Evolutionary conservation across 768 basidiomycete species (phyloP).

Genomic region (Boletales sp.): DNA sequence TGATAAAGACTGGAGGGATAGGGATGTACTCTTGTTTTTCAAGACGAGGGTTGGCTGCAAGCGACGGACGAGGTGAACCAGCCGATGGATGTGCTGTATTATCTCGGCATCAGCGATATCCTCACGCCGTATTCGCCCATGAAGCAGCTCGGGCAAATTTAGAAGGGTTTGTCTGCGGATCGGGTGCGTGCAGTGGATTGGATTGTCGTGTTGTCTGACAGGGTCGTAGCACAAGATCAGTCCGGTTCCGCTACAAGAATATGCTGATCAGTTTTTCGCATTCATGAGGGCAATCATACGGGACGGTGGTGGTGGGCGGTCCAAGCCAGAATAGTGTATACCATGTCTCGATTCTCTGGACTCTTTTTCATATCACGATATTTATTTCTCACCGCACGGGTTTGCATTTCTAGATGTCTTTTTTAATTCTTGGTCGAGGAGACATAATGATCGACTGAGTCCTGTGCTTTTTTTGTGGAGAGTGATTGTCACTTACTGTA

Average conservation of each 20-base stretch:
- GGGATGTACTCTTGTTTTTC: slow-evolving; percentile 83
- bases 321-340: slow-evolving; percentile 40
- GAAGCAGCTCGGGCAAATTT: slow-evolving; percentile 86
- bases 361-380: too few relatives aligned
- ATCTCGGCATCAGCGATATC: slow-evolving; percentile 95
- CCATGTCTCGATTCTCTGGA: not conserved
- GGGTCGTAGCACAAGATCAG: slow-evolving; percentile 82
- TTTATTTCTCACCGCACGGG: too few relatives aligned
- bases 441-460: too few relatives aligned
- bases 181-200: slow-evolving; percentile 51
- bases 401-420: not conserved
- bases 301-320: slow-evolving; percentile 58
- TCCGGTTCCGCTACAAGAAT: slow-evolving; percentile 83
- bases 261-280: slow-evolving; percentile 82
- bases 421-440: not conserved
- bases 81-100: slow-evolving; percentile 76
- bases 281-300: slow-evolving; percentile 87
- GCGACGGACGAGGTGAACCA: slow-evolving; percentile 87
- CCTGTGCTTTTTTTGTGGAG: too few relatives aligned
- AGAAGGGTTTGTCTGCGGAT: slow-evolving; percentile 88
- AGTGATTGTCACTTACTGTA: too few relatives aligned
- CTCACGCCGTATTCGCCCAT: slow-evolving; percentile 77
- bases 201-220: not conserved
- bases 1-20: slow-evolving; percentile 55
- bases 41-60: slow-evolving; percentile 90